Evolutionary conservation across 1,284 basidiomycete genomes (phyloP).

Genomic region (Papiliotrema flavescens): DNA sequence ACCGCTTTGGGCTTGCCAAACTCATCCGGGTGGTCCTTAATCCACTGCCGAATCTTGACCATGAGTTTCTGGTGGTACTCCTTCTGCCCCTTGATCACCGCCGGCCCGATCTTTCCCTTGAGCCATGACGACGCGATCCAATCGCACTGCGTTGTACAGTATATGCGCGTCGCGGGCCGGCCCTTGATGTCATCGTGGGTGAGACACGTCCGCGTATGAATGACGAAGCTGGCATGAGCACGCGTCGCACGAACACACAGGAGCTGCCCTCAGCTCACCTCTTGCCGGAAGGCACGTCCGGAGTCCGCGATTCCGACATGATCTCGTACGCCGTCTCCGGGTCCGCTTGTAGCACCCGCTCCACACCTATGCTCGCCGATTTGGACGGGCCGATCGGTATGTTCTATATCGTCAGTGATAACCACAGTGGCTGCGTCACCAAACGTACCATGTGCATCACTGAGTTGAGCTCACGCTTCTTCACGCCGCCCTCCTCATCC

Average conservation of each 20-base stretch:
- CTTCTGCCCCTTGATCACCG: conserved; percentile 31
- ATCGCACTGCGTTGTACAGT: conserved; percentile 25
- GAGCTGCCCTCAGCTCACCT: conserved; percentile 10
- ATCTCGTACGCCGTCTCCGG: conserved; percentile 20
- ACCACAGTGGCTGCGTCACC: neutral
- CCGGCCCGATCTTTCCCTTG: conserved; percentile 24
- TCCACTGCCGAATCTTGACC: conserved; percentile 7
- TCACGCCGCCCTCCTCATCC: conserved; percentile 7
- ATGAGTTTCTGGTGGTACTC: conserved; percentile 17
- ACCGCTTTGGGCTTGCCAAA: conserved; percentile 4
- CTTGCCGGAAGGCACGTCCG: conserved; percentile 24
- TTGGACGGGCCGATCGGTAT: conserved; percentile 22
- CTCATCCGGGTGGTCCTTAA: conserved; percentile 19
- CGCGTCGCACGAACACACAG: too few relatives aligned
- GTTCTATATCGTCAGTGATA: conserved; percentile 8
- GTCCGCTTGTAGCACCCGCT: conserved; percentile 15
- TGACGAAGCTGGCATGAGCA: conserved; percentile 13
- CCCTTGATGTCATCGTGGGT: conserved; percentile 11
- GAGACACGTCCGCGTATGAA: conserved; percentile 22
- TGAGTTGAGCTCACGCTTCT: conserved; percentile 16
- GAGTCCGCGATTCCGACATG: conserved; percentile 22
- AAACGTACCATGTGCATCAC: conserved; percentile 27
- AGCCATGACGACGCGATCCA: conserved; percentile 20
- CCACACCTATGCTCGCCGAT: conserved; percentile 19
- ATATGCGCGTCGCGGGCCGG: conserved; percentile 18